Base-by-base conservation (phyloP, 805 yeast genomes). In the Alloascoidea hylecoeti region DNA sequence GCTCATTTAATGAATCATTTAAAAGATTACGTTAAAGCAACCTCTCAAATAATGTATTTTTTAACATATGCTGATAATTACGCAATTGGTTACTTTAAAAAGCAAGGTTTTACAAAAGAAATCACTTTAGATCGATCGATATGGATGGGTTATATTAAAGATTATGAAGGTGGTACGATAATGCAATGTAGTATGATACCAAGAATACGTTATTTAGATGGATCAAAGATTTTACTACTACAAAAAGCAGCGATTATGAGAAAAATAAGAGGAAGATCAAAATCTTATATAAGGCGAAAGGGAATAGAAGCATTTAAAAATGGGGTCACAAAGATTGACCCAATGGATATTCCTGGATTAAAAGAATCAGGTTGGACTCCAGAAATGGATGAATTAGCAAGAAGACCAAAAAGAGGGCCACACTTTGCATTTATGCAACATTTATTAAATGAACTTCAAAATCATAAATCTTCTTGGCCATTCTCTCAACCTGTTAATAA, bases 61-160 rank as follows among this genome's bases (percentile, higher is more conserved):
- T 58, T 89, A 44, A 89, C 97, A 1, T 89, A 92, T 61, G 99
- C 99, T 3, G 99, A 92, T 64, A 92, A 92, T 59, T 92, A 92
- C 57, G 99, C 99, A 40, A 89, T 92, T 57, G 99, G 99, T 2
- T 92, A 89, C 57, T 92, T 92, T 68, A 89, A 89, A 51, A 92
- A 92, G 52, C 99, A 92, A 59, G 99, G 99, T 1, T 92, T 92
- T 58, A 88, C 96, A 14, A 92, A 92, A 55, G 96, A 89, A 43
- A 82, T 92, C 30, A 70, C 95, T 4, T 67, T 92, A 40, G 92
- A 89, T 28, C 80, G 78, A 45, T 72, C 74, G 37, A 68, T 78
- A 23, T 92, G 99, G 99, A 84, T 85, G 92, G 99, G 99, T 2
- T 92, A 92, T 57, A 92, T 92, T 52, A 92, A 92, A 57, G 98